Evolutionary conservation across 2,329 filamentous ascomycete species (phyloP), one percentile per base, ranked within the genome.

Genomic region (Tolypocladium sp.): DNA sequence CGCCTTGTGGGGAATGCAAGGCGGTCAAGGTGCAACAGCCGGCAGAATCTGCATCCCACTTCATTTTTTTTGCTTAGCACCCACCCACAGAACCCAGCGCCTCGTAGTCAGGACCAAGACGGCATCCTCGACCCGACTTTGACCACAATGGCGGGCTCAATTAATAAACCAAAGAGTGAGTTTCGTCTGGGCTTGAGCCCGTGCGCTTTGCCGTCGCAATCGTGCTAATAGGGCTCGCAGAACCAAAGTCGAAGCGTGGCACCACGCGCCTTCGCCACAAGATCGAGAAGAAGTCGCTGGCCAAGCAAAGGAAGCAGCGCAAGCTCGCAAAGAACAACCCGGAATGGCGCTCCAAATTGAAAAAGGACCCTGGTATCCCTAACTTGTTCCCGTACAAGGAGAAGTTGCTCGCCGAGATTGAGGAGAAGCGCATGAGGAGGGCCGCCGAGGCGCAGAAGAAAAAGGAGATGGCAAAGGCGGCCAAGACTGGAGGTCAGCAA

Each of bases 381-480:
- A 99, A 97, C 71, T 78, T 97, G 41, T 99, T 97, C 77, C 94
- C 94, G 1, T 97, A 94, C 82, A 99, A 99, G 79, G 92, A 97
- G 74, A 92, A 89, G 80, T 84, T 99, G 35, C 83, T 99, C 40
- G 86, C 92, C 60, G 92, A 99, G 75, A 95, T 99, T 67, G 94
- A 99, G 77, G 91, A 96, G 76, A 88, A 85, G 68, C 89, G 89
- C 70, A 79, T 88, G 65, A 79, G 84, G 73, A 97, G 93, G 79
- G 85, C 86, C 63, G 92, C 96, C 69, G 91, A 96, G 70, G 82
- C 83, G 60, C 80, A 84, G 72, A 83, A 83, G 70, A 82, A 85
- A 67, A 84, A 84, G 63, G 90, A 95, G 70, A 77, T 91, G 68
- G 87, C 86, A 59, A 90, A 85, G 77, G 85, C 85, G 20, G 82